These are phyloP conservation scores for Kalaharituber pfeilii DNA, from an alignment of 2,329 filamentous ascomycete genomes.

Conservation along the genomic window DNA sequence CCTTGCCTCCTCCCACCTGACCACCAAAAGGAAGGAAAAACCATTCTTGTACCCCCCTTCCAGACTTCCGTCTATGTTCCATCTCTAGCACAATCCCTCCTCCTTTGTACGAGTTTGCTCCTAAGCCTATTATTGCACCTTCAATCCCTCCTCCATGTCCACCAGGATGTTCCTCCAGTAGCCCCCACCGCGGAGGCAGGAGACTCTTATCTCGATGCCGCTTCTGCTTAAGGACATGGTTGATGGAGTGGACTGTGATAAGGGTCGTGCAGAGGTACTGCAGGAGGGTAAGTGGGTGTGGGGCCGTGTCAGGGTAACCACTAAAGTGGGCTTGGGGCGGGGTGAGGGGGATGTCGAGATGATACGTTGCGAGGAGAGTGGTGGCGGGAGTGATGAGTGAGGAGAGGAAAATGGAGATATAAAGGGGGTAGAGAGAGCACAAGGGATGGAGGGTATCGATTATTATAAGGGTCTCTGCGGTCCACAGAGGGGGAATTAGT, in stretches of 20 bases:
- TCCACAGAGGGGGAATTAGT: slow-evolving; percentile 10
- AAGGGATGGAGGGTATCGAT: slow-evolving; percentile 59
- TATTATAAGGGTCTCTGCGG: slow-evolving; percentile 53
- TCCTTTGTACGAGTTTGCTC: slow-evolving; percentile 29
- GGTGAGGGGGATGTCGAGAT: slow-evolving; percentile 54
- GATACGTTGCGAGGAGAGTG: slow-evolving; percentile 64
- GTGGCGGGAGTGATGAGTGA: slow-evolving; percentile 47
- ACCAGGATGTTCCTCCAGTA: slow-evolving; percentile 26
- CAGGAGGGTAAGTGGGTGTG: slow-evolving; percentile 53
- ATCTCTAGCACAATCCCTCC: slow-evolving; percentile 49
- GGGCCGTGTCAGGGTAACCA: slow-evolving; percentile 39
- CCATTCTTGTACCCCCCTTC: slow-evolving; percentile 55
- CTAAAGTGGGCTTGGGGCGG: slow-evolving; percentile 27
- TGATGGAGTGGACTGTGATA: slow-evolving; percentile 52
- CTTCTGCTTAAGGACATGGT: slow-evolving; percentile 56
- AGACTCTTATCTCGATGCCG: slow-evolving; percentile 59
- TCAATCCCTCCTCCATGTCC: slow-evolving; percentile 48
- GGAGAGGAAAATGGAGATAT: slow-evolving; percentile 51
- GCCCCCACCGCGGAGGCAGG: slow-evolving; percentile 58
- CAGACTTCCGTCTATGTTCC: slow-evolving; percentile 72
- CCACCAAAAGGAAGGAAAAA: slow-evolving; percentile 35
- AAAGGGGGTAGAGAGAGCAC: slow-evolving; percentile 31
- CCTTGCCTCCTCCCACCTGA: slow-evolving; percentile 3
- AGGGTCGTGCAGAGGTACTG: slow-evolving; percentile 79
- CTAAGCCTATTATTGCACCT: slow-evolving; percentile 55